Evolutionary conservation across 768 basidiomycete genomes (phyloP), one percentile per base, ranked within the genome.

Genomic region (Podaxis sp.): DNA sequence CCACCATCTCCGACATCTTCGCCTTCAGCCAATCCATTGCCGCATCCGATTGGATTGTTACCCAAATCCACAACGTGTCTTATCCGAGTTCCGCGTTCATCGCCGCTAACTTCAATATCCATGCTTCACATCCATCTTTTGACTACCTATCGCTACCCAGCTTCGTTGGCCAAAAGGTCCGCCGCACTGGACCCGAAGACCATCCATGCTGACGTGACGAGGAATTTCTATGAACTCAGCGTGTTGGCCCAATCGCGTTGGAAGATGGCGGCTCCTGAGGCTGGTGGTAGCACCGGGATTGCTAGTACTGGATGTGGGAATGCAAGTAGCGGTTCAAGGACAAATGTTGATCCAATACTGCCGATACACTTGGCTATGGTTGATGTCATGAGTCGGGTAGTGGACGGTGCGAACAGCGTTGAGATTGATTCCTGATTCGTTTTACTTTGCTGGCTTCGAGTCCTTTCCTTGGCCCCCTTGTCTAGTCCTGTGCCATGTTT

Each of bases 331-430:
- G 50, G 24, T 30, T 58, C 24, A 41, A 48, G 33, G 20, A 37
- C 22, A 30, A 66, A 75, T 30, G 79, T 76, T 58, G 80, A 84
- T 67, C 78, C 84, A 10, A 75, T 78, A 41, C 72, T 94, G 56
- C 92, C 91, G 12, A 85, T 89, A 70, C 91, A 94, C 69, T 78
- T 93, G 38, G 87, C 85, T 33, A 89, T 90, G 15, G 78, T 91
- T 26, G 86, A 90, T 62, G 78, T 79, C 20, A 89, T 91, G 84
- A 46, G 53, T 26, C 60, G 52, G 20, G 60, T 62, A 15, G 26
- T 44, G 13, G 60, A 48, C 17, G 53, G 60, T 49, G 60, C 73
- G 75, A 38, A 72, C 73, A 51, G 79, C 79, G 17, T 68, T 82
- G 56, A 76, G 74, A 40, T 55, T 37, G 73, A 71, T 41, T 60